Base-by-base conservation (phyloP, 208 protist genomes). In the Acanthamoeba quina region DNA sequence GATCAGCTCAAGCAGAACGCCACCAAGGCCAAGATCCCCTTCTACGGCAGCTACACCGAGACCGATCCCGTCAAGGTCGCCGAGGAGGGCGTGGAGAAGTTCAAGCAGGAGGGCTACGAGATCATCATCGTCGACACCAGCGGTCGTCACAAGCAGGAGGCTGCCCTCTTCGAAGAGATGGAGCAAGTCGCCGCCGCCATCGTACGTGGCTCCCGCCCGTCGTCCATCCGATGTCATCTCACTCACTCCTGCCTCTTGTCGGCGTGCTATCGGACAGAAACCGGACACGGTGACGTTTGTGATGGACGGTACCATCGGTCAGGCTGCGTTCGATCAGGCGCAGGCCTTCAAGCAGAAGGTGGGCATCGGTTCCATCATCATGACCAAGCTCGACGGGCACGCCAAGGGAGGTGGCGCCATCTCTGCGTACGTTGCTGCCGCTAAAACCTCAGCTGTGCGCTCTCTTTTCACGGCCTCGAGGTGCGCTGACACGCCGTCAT, bases 81-180 rank as follows among this genome's bases (percentile, higher is more conserved):
- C 1, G 95, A 95, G 64, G 98, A 99, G 58, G 99, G 99, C 85
- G 99, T 99, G 49, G 97, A 97, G 54, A 98, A 99, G 90, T 99
- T 99, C 85, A 99, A 99, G 64, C 93, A 95, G 31, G 96, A 96
- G n/a, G 92, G 95, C 44, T 97, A 95, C 64, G 99, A 99, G 66
- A 97, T 99, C 58, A 99, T 99, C 95, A 99, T 99, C 85, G 98
- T 99, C 10, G 99, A 99, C 97, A 99, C 99, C 7, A 99, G 97
- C 64, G 99, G 99, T 58, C 97, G 99, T 6, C 99, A 99, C 96
- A 99, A 99, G 95, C 99, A 99, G 97, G 99, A 99, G 96, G 96
- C 95, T 15, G 98, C 98, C 2, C 97, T 99, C 11, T 99, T 99
- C 95, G 98, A 99, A 86, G 99, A 99, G 96, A 99, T 99, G 99